phyloP scores from a whole-genome alignment of 2,329 filamentous ascomycete species.

The Cordyceps farinosa region DNA sequence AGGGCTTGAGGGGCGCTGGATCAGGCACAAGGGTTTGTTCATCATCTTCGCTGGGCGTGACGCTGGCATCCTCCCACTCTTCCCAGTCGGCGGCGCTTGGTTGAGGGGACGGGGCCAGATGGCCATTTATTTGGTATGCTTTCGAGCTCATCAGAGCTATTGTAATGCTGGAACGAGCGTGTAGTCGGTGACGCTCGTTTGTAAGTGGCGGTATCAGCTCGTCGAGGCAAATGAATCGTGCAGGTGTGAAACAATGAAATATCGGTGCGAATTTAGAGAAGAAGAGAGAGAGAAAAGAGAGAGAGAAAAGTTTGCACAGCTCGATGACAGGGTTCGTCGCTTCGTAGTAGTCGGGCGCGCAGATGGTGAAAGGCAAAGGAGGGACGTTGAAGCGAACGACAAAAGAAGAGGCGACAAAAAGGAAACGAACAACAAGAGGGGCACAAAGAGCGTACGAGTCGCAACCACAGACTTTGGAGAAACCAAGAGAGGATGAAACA shows the following conservation, averaged over 20 bases:
- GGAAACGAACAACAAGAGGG: constrained; percentile 3
- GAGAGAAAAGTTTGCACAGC: constrained; percentile 17
- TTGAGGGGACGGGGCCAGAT: constrained; percentile 18
- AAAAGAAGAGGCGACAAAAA: not conserved
- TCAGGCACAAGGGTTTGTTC: constrained; percentile 33
- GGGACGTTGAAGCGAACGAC: not conserved
- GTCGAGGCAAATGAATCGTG: not conserved
- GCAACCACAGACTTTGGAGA: not conserved
- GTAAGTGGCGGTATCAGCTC: not conserved
- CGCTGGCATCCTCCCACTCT: constrained; percentile 51
- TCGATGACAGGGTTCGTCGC: constrained; percentile 11
- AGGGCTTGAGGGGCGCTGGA: not conserved
- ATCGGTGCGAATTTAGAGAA: no score
- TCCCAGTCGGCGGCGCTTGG: constrained; percentile 46
- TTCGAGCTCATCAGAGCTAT: not conserved
- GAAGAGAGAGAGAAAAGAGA: not conserved
- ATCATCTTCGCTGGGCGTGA: constrained; percentile 38
- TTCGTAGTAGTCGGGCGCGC: constrained; percentile 5
- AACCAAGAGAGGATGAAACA: constrained; percentile 8
- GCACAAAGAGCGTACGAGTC: constrained; percentile 15
- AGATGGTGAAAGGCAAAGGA: constrained; percentile 1
- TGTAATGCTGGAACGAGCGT: constrained; percentile 10
- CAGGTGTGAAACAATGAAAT: not conserved
- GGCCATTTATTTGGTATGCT: constrained; percentile 21
- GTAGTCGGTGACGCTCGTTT: constrained; percentile 2